Evolutionary conservation across 2,329 filamentous ascomycete species (phyloP).

Genomic region (Arthrobotrys sphaeroides): DNA sequence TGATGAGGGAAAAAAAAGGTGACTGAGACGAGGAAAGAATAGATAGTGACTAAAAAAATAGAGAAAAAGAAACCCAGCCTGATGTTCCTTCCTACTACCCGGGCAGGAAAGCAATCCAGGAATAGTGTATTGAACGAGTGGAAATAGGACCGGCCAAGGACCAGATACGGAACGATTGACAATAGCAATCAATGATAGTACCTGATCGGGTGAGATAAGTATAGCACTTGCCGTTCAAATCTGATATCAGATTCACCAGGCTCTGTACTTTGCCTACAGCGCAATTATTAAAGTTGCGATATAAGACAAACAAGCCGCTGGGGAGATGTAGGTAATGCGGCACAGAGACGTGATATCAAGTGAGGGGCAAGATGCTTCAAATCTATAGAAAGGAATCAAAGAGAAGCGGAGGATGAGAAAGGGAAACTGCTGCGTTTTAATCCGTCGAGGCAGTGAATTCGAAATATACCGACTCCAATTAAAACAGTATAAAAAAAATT

Average conservation of each 20-base stretch:
- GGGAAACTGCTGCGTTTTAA: slow-evolving; percentile 27
- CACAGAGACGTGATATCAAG: background rate
- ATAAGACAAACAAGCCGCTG: background rate
- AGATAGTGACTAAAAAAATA: background rate
- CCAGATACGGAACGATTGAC: background rate
- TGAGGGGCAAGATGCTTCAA: background rate
- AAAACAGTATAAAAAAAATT: slow-evolving; percentile 1
- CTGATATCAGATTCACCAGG: background rate
- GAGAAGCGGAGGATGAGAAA: background rate
- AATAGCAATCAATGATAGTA: background rate
- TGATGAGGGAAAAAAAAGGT: background rate
- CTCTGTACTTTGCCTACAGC: background rate
- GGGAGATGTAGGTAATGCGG: background rate
- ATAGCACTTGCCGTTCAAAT: background rate
- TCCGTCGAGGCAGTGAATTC: slow-evolving; percentile 7
- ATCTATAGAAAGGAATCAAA: background rate
- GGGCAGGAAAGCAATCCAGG: slow-evolving; percentile 7
- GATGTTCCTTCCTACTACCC: slow-evolving; percentile 19
- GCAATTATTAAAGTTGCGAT: no score
- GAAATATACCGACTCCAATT: slow-evolving; percentile 25
- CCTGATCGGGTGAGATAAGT: background rate
- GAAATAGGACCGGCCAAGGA: background rate
- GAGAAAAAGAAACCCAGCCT: background rate
- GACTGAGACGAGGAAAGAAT: background rate
- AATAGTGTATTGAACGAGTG: background rate